Percentiles rank a stretch among this genome's conserved stretches.
phyloP scores from a whole-genome alignment of 2,329 filamentous ascomycete species.

The Fusarium sp. region DNA sequence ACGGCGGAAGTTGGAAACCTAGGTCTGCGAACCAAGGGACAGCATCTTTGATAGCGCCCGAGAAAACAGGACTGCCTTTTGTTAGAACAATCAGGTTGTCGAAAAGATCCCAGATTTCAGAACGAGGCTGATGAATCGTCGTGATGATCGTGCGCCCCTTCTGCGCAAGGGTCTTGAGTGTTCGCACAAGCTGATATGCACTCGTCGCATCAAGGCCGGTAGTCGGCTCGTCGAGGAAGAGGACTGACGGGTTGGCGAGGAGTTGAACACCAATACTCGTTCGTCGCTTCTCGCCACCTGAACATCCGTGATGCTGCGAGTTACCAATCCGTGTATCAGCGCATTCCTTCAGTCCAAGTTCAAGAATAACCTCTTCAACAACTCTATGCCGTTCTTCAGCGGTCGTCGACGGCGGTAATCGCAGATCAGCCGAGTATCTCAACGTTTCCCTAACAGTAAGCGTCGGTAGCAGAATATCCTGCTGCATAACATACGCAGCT shows the following conservation, averaged over 20 bases:
- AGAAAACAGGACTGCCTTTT: constrained; percentile 75
- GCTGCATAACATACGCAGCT: constrained; percentile 80
- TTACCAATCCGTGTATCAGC: constrained; percentile 80
- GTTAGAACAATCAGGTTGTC: constrained; percentile 78
- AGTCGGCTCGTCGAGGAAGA: constrained; percentile 84
- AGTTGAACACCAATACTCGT: constrained; percentile 83
- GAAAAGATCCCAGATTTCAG: constrained; percentile 83
- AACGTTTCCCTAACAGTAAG: constrained; percentile 82
- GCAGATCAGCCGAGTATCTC: constrained; percentile 77
- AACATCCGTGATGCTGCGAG: constrained; percentile 78
- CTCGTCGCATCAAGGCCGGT: constrained; percentile 82
- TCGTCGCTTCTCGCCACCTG: constrained; percentile 81
- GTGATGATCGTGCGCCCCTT: constrained; percentile 78
- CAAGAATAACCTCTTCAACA: constrained; percentile 81
- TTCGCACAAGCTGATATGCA: constrained; percentile 78
- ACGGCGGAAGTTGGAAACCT: constrained; percentile 73
- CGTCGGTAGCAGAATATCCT: constrained; percentile 78
- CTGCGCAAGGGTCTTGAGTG: constrained; percentile 73
- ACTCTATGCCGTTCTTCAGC: constrained; percentile 69
- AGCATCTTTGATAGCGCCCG: constrained; percentile 68
- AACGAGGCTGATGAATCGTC: constrained; percentile 81
- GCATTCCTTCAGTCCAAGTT: constrained; percentile 81
- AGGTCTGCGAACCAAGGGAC: constrained; percentile 72
- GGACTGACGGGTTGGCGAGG: constrained; percentile 80
- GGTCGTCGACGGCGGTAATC: constrained; percentile 72